Conservation (phyloP, 495 filamentous ascomycete species). For the Talaromyces wortmannii region DNA sequence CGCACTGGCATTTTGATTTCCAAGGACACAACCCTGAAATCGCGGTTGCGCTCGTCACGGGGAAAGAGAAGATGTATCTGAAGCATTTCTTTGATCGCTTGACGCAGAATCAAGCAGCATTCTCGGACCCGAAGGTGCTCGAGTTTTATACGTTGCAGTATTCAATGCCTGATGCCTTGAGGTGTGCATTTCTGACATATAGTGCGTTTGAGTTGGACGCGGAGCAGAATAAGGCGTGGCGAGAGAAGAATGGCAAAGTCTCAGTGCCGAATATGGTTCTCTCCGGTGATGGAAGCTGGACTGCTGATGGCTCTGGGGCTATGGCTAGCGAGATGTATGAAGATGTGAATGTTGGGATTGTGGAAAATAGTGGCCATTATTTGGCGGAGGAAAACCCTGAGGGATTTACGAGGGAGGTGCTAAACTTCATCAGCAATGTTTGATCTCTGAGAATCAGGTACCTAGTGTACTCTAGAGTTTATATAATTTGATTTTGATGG, state of each 20-base stretch:
- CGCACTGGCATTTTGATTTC: constrained; percentile 40
- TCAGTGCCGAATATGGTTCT: constrained; percentile 26
- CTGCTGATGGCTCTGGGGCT: constrained; percentile 11
- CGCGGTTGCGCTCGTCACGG: constrained; percentile 28
- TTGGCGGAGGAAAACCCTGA: constrained; percentile 33
- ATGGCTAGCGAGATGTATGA: constrained; percentile 29
- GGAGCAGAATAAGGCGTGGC: constrained; percentile 23
- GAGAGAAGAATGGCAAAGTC: constrained; percentile 28
- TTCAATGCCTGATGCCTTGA: constrained; percentile 30
- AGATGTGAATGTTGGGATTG: constrained; percentile 12
- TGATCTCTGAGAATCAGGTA: too few species aligned
- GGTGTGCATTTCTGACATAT: constrained; percentile 30
- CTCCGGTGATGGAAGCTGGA: constrained; percentile 20
- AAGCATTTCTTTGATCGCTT: constrained; percentile 37
- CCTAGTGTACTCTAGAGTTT: too few species aligned
- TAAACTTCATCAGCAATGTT: constrained; percentile 20
- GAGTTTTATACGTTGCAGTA: constrained; percentile 28
- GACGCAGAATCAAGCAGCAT: constrained; percentile 23
- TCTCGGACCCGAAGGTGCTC: constrained; percentile 24
- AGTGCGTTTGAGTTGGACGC: constrained; percentile 35
- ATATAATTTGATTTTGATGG: too few species aligned
- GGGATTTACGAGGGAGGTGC: constrained; percentile 24
- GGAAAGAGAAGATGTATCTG: constrained; percentile 34
- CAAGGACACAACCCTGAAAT: constrained; percentile 29
- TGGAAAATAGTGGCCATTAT: constrained; percentile 27